Evolutionary conservation across 192 early-diverging fungal genomes (phyloP).

Genomic region (Gryganskiella cystojenkinii): DNA sequence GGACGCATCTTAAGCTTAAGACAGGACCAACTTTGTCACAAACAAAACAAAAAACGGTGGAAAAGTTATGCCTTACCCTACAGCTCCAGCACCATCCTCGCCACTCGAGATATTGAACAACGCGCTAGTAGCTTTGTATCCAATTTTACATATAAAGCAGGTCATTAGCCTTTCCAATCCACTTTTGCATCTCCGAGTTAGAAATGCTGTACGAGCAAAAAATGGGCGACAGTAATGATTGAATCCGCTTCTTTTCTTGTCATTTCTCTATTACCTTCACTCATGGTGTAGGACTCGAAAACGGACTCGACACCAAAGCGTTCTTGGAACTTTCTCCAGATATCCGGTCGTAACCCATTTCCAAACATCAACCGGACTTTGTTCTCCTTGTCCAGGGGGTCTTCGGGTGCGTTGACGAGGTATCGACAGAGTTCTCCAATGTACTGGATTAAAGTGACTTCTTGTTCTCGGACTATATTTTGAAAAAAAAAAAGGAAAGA

Average conservation of each 20-base stretch:
- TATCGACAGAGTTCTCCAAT: slow-evolving; percentile 77
- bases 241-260: not conserved
- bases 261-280: slow-evolving; percentile 60
- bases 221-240: too few relatives aligned
- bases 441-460: slow-evolving; percentile 53
- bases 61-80: too few relatives aligned
- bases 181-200: too few relatives aligned
- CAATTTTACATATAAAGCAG: too few relatives aligned
- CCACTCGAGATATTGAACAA: slow-evolving; percentile 59
- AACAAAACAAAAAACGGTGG: too few relatives aligned
- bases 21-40: too few relatives aligned
- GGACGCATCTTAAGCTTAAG: too few relatives aligned
- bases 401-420: slow-evolving; percentile 56
- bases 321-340: slow-evolving; percentile 68
- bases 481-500: slow-evolving; percentile 35
- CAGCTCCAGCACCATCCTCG: slow-evolving; percentile 69
- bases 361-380: slow-evolving; percentile 64
- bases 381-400: slow-evolving; percentile 59
- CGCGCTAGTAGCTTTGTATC: slow-evolving; percentile 26
- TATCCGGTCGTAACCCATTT: slow-evolving; percentile 72
- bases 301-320: slow-evolving; percentile 65
- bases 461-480: slow-evolving; percentile 22
- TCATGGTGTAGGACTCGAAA: slow-evolving; percentile 70
- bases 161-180: too few relatives aligned
- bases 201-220: too few relatives aligned